Percentiles rank a stretch among this genome's conserved stretches.
These are phyloP conservation scores for Coemansia sp. DNA, from an alignment of 192 early-diverging fungal species.

Conservation along the genomic window DNA sequence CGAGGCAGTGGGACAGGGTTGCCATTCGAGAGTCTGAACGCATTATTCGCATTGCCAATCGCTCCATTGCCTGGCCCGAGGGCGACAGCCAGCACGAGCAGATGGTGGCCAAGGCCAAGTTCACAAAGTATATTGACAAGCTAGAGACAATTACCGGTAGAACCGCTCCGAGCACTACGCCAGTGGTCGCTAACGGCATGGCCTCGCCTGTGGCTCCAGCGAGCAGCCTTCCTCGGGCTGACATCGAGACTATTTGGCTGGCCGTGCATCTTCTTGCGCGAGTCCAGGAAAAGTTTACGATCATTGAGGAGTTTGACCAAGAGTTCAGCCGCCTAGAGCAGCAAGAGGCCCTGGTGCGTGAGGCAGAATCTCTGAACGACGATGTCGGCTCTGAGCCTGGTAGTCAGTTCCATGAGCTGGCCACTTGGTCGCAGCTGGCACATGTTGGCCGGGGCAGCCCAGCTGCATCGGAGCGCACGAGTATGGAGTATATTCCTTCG, in stretches of 20 bases:
- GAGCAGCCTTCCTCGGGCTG: constrained; percentile 38
- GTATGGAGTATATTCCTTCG: constrained; percentile 43
- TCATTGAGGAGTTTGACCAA: constrained; percentile 55
- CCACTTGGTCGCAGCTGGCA: constrained; percentile 56
- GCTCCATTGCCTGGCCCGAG: constrained; percentile 50
- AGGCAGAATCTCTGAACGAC: constrained; percentile 38
- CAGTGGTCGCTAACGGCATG: background rate
- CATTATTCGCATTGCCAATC: constrained; percentile 47
- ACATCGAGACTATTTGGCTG: constrained; percentile 59
- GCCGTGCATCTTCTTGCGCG: constrained; percentile 51
- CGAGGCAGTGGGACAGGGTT: constrained; percentile 42
- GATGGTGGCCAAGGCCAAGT: constrained; percentile 52
- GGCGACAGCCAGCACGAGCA: constrained; percentile 57
- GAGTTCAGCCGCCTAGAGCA: constrained; percentile 54
- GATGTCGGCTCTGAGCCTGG: constrained; percentile 3
- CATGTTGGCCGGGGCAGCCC: constrained; percentile 41
- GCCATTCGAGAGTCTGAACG: constrained; percentile 46
- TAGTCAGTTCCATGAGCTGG: constrained; percentile 27
- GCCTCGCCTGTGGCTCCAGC: background rate
- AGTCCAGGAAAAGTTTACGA: constrained; percentile 46
- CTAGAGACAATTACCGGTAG: constrained; percentile 40
- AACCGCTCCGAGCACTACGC: background rate
- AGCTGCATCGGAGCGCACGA: constrained; percentile 46
- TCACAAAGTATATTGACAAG: constrained; percentile 56
- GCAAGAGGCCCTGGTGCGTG: constrained; percentile 48